These are phyloP conservation scores for Sporothrix euskadiensis DNA, from an alignment of 2,329 filamentous ascomycete genomes.

Conservation along the genomic window DNA sequence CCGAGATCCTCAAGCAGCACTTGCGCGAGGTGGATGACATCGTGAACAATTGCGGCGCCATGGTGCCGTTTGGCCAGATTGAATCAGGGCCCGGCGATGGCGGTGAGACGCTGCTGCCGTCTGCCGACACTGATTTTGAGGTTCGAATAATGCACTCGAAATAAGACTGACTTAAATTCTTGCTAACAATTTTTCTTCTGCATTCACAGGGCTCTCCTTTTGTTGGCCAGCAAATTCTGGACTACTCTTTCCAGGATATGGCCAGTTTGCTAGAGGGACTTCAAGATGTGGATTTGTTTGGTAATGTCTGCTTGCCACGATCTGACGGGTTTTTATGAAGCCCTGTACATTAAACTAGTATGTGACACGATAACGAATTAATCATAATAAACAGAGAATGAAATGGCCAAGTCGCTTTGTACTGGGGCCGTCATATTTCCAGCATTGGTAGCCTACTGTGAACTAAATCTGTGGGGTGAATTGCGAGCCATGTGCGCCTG, in stretches of 20 bases:
- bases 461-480: background rate
- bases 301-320: conserved; percentile 4
- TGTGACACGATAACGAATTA: background rate
- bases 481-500: background rate
- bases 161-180: background rate
- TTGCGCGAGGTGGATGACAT: background rate
- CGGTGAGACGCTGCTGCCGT: background rate
- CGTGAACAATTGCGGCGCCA: background rate
- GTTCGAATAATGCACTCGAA: background rate
- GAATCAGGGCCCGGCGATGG: background rate
- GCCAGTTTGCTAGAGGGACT: background rate
- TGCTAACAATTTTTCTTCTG: background rate
- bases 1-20: background rate
- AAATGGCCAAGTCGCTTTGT: too few relatives aligned
- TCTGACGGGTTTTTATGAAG: background rate
- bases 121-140: background rate
- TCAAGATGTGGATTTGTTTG: background rate
- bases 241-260: conserved; percentile 1
- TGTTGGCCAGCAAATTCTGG: background rate
- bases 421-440: background rate
- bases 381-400: too few relatives aligned
- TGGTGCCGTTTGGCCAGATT: conserved; percentile 1
- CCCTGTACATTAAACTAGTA: background rate
- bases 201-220: background rate
- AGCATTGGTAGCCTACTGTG: background rate